Evolutionary conservation across 2,329 filamentous ascomycete species (phyloP).

Genomic region (Neonectria magnoliae): DNA sequence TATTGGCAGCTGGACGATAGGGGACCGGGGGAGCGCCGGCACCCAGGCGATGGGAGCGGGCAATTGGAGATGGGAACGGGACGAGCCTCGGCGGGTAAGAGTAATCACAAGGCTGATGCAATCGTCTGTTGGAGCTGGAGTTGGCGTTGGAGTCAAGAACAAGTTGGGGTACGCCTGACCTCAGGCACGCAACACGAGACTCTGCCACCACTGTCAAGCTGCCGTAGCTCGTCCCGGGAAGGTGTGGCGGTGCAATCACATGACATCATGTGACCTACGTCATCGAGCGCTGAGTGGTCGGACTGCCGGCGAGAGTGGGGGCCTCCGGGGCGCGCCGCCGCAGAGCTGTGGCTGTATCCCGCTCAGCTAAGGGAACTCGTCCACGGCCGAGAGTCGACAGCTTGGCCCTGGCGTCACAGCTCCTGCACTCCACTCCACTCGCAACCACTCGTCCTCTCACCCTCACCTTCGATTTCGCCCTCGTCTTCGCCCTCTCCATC

Average conservation of each 20-base stretch:
- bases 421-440: slow-evolving; percentile 38
- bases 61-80: slow-evolving; percentile 10
- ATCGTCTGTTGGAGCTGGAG: slow-evolving; percentile 28
- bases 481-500: slow-evolving; percentile 29
- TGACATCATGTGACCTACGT: slow-evolving; percentile 39
- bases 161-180: slow-evolving; percentile 38
- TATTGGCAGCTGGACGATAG: slow-evolving; percentile 7
- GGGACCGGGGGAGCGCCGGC: slow-evolving; percentile 33
- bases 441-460: slow-evolving; percentile 26
- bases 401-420: slow-evolving; percentile 45
- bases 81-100: background rate
- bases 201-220: slow-evolving; percentile 30
- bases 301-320: slow-evolving; percentile 17
- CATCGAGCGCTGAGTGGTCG: slow-evolving; percentile 30
- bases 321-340: background rate
- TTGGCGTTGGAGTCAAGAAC: slow-evolving; percentile 13
- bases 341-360: slow-evolving; percentile 35
- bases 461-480: slow-evolving; percentile 2
- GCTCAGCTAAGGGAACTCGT: slow-evolving; percentile 20
- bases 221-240: slow-evolving; percentile 1
- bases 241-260: slow-evolving; percentile 47
- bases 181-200: slow-evolving; percentile 41
- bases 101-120: slow-evolving; percentile 20
- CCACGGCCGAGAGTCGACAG: slow-evolving; percentile 21
- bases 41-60: slow-evolving; percentile 18